Evolutionary conservation across 208 protist genomes (phyloP), one percentile per base, ranked within the genome.

Genomic region (Crithidia brevicula): DNA sequence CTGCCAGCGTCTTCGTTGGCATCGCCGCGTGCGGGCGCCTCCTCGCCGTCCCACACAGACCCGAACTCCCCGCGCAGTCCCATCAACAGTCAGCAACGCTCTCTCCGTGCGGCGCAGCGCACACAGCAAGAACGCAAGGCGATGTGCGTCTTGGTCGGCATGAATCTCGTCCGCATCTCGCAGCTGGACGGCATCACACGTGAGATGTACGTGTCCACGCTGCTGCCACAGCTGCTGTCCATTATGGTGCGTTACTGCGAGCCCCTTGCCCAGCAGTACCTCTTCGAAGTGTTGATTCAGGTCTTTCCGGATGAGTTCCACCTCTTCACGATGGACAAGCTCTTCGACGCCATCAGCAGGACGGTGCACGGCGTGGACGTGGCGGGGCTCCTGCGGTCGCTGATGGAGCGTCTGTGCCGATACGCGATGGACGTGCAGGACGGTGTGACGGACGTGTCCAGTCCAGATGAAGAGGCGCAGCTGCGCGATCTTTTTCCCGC

Each of bases 241-340:
- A 88, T 98, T 64, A 85, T 99, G 23, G 76, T 99, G 30, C 87
- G 86, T 47, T 99, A 97, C 82, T 93, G 95, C 46, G 98, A 99
- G 72, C 81, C 90, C 13, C 89, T 99, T 47, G 97, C 97, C 1
- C 98, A 99, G 88, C 95, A 99, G 84, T 99, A 99, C 83, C 81
- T 99, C 25, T 97, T 99, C 83, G 98, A 99, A 65, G 91, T 98
- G 51, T 82, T 99, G 46, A 97, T 99, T 46, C 98, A 99, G 80
- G 97, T 99, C 6, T 99, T 99, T 74, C 98, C 98, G 1, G 97
- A 98, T 72, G 97, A 99, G 57, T 99, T 98, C 67, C 98, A 99
- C 77, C 90, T 99, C 3, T 75, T 71, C 25, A 99, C 98, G 9
- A 84, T 99, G 0, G 69, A 90, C 52, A 54, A 82, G 28, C 81